Evolutionary conservation across 257 asterid genomes (phyloP), one percentile per base, ranked within the genome.

Genomic region (Ehretia macrophylla): DNA sequence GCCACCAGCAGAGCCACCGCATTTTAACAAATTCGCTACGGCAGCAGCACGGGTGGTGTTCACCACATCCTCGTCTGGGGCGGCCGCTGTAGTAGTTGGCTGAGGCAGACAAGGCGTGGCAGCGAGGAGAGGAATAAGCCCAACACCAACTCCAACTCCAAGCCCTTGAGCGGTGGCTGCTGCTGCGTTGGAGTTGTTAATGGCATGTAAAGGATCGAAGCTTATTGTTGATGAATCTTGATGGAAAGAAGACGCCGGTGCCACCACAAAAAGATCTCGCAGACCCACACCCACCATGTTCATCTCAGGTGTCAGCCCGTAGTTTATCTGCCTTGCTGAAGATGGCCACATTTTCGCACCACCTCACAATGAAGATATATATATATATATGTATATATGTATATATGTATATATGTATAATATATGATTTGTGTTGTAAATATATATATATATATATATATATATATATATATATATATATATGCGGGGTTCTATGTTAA

Each of bases 231-330:
- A 11, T 23, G 75, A 35, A 6, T 61, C 32, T 64, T 67, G 38
- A 10, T 82, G 85, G 68, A 72, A 80, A 2, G 80, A 77, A 0
- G 94, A 52, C 0, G 95, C 79, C n/a, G 96, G 94, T 5, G 90
- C 85, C 8, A 85, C 85, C 16, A 87, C 80, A 68, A 79, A 87
- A 47, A 77, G 73, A 45, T 67, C 72, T 2, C 72, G 60, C 10
- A 67, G 39, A 8, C 72, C 66, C 55, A 59, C 66, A 40, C 72
- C 66, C 55, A 59, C 66, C 79, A 74, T 74, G 4, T 69, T 65
- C 72, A 74, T 74, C 12, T 87, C 96, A 20, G 88, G 80, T 0
- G 80, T 72, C 0, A 84, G 56, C 20, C 88, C 95, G 50, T 83
- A 75, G 77, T 79, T 85, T 65, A 82, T 69, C 72, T 87, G 94